These are phyloP conservation scores for Apostasia ramifera DNA, from an alignment of 106 monocot species.

Conservation along the genomic window DNA sequence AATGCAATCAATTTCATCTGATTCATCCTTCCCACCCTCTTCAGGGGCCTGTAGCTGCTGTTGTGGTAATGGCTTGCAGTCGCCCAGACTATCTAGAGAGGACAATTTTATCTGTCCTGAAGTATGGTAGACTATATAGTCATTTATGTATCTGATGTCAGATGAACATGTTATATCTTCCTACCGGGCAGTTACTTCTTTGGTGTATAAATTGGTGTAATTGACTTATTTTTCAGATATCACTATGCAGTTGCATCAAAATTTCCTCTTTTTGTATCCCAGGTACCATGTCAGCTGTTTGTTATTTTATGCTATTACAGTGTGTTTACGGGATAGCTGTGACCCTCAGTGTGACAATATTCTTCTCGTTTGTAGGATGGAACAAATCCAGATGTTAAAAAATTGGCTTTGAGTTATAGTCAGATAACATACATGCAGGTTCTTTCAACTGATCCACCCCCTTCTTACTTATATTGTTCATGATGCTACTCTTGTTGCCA, in stretches of 20 bases:
- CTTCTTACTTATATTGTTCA: too few species aligned
- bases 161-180: constrained; percentile 14
- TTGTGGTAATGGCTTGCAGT: constrained; percentile 98
- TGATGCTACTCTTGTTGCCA: too few species aligned
- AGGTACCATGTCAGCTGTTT: constrained; percentile 32
- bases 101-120: constrained; percentile 75
- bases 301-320: neutral
- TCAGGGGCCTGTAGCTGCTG: constrained; percentile 84
- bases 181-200: neutral
- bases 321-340: neutral
- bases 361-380: constrained; percentile 70
- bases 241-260: constrained; percentile 71
- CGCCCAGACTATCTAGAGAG: constrained; percentile 86
- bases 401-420: constrained; percentile 71
- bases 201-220: neutral
- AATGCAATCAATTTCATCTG: neutral
- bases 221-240: constrained; percentile 47
- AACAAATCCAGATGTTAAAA: constrained; percentile 75
- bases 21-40: constrained; percentile 3
- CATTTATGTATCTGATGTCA: constrained; percentile 20
- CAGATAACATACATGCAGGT: constrained; percentile 95
- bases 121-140: constrained; percentile 34
- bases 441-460: neutral
- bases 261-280: constrained; percentile 92
- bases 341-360: neutral